Evolutionary conservation across 208 protist genomes (phyloP).

Genomic region (Phytomonas serpens): DNA sequence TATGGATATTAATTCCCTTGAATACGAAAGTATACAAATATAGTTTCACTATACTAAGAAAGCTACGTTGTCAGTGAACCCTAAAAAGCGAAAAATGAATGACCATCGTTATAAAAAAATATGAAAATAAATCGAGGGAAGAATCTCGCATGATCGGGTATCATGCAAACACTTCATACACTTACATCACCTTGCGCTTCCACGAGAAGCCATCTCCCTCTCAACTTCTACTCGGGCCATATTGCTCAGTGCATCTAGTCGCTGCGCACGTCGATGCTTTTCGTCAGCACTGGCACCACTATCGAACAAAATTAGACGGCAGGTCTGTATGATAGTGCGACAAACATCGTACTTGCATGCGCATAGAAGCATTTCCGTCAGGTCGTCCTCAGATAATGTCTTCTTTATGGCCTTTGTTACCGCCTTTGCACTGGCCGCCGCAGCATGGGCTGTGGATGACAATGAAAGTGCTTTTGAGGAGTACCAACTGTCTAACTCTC

Average conservation of each 20-base stretch:
- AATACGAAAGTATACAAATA: background rate
- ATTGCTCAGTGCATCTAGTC: conserved; percentile 20
- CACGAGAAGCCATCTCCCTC: conserved; percentile 15
- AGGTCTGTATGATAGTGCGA: conserved; percentile 31
- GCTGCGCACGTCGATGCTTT: conserved; percentile 19
- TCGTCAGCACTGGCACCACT: conserved; percentile 20
- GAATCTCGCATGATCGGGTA: background rate
- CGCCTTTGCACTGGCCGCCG: conserved; percentile 3
- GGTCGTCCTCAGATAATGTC: conserved; percentile 27
- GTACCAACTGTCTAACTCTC: conserved; percentile 41
- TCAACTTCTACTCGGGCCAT: conserved; percentile 22
- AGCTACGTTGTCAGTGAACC: background rate
- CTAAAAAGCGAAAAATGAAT: conserved; percentile 5
- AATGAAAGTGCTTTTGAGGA: conserved; percentile 21
- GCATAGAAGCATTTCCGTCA: conserved; percentile 22
- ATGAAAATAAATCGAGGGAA: conserved; percentile 10
- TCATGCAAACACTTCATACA: background rate
- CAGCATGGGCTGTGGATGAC: conserved; percentile 6
- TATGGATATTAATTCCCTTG: background rate
- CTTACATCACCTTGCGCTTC: background rate
- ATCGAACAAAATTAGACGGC: conserved; percentile 34
- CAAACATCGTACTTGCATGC: conserved; percentile 29
- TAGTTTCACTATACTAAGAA: background rate
- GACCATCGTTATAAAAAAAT: background rate
- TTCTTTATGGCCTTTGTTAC: conserved; percentile 11